Evolutionary conservation across 2,329 filamentous ascomycete species (phyloP), one percentile per base, ranked within the genome.

Genomic region (Pestalotiopsis sp.): DNA sequence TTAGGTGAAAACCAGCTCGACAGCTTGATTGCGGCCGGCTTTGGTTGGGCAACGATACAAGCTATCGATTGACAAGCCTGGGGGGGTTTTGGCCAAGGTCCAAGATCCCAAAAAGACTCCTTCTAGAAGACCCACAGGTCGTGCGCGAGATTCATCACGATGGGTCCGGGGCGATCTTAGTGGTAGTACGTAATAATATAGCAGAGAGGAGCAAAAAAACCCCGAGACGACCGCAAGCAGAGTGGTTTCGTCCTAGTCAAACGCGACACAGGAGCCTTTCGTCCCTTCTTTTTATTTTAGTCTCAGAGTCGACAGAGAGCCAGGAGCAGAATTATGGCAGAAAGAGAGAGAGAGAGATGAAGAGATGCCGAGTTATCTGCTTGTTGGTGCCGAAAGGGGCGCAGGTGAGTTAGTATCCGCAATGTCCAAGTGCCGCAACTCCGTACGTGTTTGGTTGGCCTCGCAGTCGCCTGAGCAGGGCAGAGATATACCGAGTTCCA

Each of bases 81-180:
- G 61, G 40, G 40, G 17, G 40, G 17, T 35, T 26, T 17, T 59
- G 56, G 61, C 38, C 38, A 52, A 64, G 39, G 20, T 24, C 26
- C 20, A 39, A 39, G 61, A 40, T 22, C 38, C 61, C 7, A 9
- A 52, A 65, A 57, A n/a, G 48, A 66, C 55, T 66, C 48, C 35
- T 66, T 58, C 64, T 66, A 66, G 64, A 59, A 58, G 64, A 24
- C 64, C 64, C 64, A 66, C 64, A 26, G 35, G 56, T 66, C 64
- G 64, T 40, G 64, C 56, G 64, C 17, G 24, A 48, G 64, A 66
- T 58, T 66, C 64, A 66, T 66, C 64, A 48, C 56, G 56, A 66
- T 66, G 52, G 64, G 64, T 22, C 38, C 64, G 24, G 26, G 64
- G 64, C 24, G 22, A 26, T 61, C 58, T 61, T 61, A 20, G 26